These are phyloP conservation scores for Pseudisothecium myosuroides DNA, from an alignment of 225 moss, liverwort and hornwort genomes.

Conservation along the genomic window DNA sequence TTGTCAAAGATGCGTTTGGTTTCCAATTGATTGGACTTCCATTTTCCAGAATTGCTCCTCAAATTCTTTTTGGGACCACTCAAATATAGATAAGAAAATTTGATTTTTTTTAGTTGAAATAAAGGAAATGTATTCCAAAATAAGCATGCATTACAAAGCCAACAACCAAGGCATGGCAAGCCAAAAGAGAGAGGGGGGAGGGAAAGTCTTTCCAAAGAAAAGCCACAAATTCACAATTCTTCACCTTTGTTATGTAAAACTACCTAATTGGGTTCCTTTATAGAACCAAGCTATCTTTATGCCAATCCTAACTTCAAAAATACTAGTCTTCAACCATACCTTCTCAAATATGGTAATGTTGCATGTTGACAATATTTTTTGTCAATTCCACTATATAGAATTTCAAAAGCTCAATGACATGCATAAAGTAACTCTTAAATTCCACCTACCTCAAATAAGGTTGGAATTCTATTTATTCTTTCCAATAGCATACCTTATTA, in stretches of 20 bases:
- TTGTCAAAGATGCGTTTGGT: background rate
- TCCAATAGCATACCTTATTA: background rate
- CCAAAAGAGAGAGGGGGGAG: background rate
- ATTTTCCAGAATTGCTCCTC: background rate
- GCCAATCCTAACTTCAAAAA: background rate
- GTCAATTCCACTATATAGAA: background rate
- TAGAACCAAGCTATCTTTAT: background rate
- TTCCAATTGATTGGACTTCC: rapidly evolving
- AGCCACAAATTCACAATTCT: rapidly evolving
- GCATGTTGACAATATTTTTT: rapidly evolving
- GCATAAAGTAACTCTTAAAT: background rate
- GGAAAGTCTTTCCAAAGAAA: rapidly evolving
- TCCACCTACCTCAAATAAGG: background rate
- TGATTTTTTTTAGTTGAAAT: too few relatives aligned
- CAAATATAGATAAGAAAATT: too few relatives aligned
- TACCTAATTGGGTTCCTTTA: background rate
- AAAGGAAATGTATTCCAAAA: background rate
- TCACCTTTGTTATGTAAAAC: background rate
- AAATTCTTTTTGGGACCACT: rapidly evolving
- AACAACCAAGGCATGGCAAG: background rate
- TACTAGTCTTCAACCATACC: too few relatives aligned
- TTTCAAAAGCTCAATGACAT: background rate
- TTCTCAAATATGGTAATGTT: rapidly evolving
- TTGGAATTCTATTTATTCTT: background rate
- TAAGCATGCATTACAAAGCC: too few relatives aligned